phyloP scores from a whole-genome alignment of 2,329 filamentous ascomycete genomes.

The Penicillium sp. region DNA sequence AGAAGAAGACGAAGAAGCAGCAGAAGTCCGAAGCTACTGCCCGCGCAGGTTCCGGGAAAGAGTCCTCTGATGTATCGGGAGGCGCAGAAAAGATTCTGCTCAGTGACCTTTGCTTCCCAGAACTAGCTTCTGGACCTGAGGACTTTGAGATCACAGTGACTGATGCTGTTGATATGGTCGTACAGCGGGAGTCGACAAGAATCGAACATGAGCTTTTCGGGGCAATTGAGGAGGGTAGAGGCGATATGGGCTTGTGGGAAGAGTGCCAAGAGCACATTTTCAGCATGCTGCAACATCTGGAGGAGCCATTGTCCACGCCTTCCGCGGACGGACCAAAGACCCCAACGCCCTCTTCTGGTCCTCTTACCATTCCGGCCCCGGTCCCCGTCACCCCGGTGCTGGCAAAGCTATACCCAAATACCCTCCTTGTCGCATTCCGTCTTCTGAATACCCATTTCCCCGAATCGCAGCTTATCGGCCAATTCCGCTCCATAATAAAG shows the following conservation, averaged over 20 bases:
- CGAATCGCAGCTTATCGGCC: slow-evolving; percentile 37
- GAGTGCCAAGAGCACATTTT: slow-evolving; percentile 41
- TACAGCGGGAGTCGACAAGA: slow-evolving; percentile 28
- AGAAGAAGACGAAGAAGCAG: neutral
- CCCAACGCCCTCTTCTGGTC: slow-evolving; percentile 1
- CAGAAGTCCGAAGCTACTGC: neutral
- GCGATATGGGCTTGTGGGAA: slow-evolving; percentile 38
- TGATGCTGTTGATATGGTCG: slow-evolving; percentile 25
- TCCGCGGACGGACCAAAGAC: neutral
- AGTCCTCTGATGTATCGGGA: neutral
- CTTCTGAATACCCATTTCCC: slow-evolving; percentile 40
- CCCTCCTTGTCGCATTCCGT: slow-evolving; percentile 40
- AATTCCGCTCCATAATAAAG: slow-evolving; percentile 41
- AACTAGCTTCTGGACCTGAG: slow-evolving; percentile 6
- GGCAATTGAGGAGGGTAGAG: slow-evolving; percentile 25
- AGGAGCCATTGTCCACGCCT: slow-evolving; percentile 3
- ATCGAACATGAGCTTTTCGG: slow-evolving; percentile 31
- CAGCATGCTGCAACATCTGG: slow-evolving; percentile 31
- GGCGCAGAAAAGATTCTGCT: slow-evolving; percentile 5
- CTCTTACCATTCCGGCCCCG: slow-evolving; percentile 30
- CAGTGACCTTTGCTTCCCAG: slow-evolving; percentile 17
- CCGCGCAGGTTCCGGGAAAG: neutral
- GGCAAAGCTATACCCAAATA: slow-evolving; percentile 39
- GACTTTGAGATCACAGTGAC: slow-evolving; percentile 17
- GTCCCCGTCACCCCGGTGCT: slow-evolving; percentile 33